Evolutionary conservation across 495 filamentous ascomycete species (phyloP).

Genomic region (Daldinia vernicosa): DNA sequence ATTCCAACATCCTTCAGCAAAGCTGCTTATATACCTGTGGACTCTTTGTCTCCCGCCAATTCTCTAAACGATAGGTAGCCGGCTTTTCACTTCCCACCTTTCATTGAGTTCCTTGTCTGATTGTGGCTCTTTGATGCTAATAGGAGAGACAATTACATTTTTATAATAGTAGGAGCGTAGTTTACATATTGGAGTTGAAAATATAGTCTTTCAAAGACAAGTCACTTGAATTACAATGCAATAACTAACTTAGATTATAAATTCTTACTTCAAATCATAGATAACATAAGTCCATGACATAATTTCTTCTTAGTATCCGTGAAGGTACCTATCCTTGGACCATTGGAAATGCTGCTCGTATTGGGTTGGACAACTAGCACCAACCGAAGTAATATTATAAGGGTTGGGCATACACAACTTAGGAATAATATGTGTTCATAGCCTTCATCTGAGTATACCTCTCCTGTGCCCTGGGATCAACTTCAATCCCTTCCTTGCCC

Average conservation of each 20-base stretch:
- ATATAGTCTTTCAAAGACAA: background rate
- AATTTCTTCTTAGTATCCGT: no score
- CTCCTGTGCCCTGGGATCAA: background rate
- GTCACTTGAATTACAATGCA: no score
- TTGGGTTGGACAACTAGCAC: no score
- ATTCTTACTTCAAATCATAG: no score
- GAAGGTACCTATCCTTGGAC: no score
- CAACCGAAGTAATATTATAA: no score
- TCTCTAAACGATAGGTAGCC: background rate
- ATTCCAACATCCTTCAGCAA: background rate
- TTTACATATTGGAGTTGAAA: background rate
- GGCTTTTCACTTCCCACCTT: background rate
- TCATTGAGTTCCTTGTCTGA: background rate
- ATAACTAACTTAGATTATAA: no score
- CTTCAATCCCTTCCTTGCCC: background rate
- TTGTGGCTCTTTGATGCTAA: background rate
- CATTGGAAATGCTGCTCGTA: no score
- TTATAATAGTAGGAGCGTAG: background rate
- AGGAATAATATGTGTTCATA: no score
- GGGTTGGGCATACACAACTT: no score
- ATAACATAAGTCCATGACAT: no score
- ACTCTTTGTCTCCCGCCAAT: slow-evolving; percentile 5
- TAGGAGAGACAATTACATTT: background rate
- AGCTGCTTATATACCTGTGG: slow-evolving; percentile 1
- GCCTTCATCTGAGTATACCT: no score